Evolutionary conservation across 805 yeast genomes (phyloP), one percentile per base, ranked within the genome.

Genomic region (Metschnikowia kofuensis): DNA sequence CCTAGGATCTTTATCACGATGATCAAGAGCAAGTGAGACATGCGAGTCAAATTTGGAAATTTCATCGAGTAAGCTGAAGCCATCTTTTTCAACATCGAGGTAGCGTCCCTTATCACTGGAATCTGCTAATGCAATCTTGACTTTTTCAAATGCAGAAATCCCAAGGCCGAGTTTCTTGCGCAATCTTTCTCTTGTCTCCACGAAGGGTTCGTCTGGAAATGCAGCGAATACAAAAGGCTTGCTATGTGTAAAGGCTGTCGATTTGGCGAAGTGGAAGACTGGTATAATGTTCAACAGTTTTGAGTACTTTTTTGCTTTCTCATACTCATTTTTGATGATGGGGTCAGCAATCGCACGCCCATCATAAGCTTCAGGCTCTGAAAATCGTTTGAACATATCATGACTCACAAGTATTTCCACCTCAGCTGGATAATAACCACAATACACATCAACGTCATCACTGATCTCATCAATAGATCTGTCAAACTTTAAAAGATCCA

Each of bases 211-310:
- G 12, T 75, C 80, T 8, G 87, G 84, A 42, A 80, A 74, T 7
- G 87, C 66, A n/a, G 81, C 78, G 62, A 91, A 88, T 9, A 87
- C 69, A 62, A 91, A 91, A 4, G 97, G 96, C 42, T 85, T 74
- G n/a, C 96, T 91, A 65, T 91, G 98, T 21, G 78, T 72, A 53
- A 73, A 74, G 39, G 73, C 76, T 27, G 84, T 74, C 37, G 84
- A 87, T 57, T 85, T 87, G 64, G 84, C 79, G 67, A 85, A 91
- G 62, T 90, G 97, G 55, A 82, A 75, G 1, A 85, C 95, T 4
- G 87, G 78, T 2, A 87, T 76, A 38, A 86, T 59, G 56, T 73
- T 76, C 55, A 59, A 61, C 39, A 42, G 66, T 45, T 62, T 69
- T 52, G 49, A 60, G 58, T 56, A 54, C 37, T 51, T 54, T 51